Evolutionary conservation across 2,329 filamentous ascomycete species (phyloP).

Genomic region (Hymenoscyphus fructigenus): DNA sequence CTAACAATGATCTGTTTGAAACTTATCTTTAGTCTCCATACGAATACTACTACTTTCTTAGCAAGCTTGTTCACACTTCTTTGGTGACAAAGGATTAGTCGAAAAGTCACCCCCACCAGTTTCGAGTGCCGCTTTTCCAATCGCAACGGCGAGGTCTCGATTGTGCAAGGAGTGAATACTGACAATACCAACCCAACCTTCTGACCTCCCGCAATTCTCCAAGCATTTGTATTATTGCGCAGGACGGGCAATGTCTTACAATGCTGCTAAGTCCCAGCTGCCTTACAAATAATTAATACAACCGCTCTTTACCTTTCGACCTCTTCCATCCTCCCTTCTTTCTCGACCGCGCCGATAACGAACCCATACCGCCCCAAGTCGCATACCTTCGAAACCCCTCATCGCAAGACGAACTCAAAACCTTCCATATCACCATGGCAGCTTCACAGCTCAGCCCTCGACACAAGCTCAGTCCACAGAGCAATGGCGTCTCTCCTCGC

Average conservation of each 20-base stretch:
- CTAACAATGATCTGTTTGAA: not conserved
- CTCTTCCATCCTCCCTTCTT: not conserved
- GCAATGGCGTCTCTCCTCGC: constrained; percentile 47
- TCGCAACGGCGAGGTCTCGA: not conserved
- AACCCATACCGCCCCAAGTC: not conserved
- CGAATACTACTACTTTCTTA: not conserved
- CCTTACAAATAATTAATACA: not conserved
- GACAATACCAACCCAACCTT: not conserved
- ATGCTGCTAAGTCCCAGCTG: not conserved
- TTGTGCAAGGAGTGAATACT: constrained; percentile 1
- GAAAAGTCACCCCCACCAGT: not conserved
- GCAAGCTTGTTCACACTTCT: not conserved
- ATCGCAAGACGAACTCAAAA: not conserved
- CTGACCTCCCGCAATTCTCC: not conserved
- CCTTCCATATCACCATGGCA: constrained; percentile 20
- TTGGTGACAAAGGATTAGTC: not conserved
- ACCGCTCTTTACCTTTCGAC: not conserved
- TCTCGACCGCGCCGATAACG: not conserved
- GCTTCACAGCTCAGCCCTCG: constrained; percentile 17
- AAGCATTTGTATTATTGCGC: not conserved
- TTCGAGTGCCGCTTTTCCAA: not conserved
- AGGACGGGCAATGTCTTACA: not conserved
- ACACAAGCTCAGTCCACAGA: constrained; percentile 22
- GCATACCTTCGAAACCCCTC: not conserved
- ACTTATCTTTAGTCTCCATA: not conserved